Evolutionary conservation across 345 rosid genomes (phyloP), one percentile per base, ranked within the genome.

Genomic region (Bruguiera gymnorhiza): DNA sequence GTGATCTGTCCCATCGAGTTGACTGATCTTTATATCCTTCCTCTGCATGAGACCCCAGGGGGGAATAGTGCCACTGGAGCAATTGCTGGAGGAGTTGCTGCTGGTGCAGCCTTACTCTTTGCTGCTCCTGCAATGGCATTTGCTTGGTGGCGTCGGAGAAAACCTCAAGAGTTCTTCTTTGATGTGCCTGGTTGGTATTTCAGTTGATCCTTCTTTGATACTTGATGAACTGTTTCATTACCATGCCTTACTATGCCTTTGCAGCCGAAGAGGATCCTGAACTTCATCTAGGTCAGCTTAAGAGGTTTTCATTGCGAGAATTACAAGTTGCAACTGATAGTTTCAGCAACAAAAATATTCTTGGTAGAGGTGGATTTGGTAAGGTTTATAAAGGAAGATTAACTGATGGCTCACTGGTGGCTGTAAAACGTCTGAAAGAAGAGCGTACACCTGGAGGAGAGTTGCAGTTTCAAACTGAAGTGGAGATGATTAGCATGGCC

Each of bases 191-290:
- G 98, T 91, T 65, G 65, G 94, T 78, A 69, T 66, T 69, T 67
- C 16, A 6, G 37, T 18, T 65, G 62, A 54, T 70, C 59, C 52
- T 23, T 23, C 23, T 23, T 23, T 43, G 53, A 55, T 37, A 2
- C 36, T 63, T 43, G 31, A 18, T 19, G n/a, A 39, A 59, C 32
- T 43, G 15, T 69, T 48, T 62, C 8, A 15, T 26, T 37, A 46
- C 19, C 20, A 31, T 23, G 55, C 60, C 18, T 55, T 9, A 10
- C 26, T 54, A 15, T 73, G 63, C 48, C 74, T 48, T 11, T 80
- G 80, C 94, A 95, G 99, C 97, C 6, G 99, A 95, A 71, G 98
- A 95, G 75, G 98, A 95, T 84, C 97, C 98, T 51, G 99, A 95
- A 80, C 92, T 95, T 69, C 97, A 95, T 76, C 79, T 95, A 29